phyloP scores from a whole-genome alignment of 2,329 filamentous ascomycete species.

The Aspergillus piperis region DNA sequence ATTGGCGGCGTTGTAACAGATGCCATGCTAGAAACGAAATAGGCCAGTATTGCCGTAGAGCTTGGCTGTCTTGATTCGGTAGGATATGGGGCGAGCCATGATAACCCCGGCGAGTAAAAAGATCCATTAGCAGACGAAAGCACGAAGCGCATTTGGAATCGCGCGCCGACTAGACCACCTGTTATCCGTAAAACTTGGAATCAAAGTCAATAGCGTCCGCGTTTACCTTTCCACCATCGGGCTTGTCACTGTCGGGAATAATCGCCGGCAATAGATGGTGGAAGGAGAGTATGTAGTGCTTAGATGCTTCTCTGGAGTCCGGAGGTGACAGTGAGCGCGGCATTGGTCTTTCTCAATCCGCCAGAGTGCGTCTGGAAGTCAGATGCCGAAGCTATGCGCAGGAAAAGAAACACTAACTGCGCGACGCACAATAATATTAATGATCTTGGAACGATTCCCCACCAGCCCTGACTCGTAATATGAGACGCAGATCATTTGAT shows the following conservation, averaged over 20 bases:
- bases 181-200: neutral
- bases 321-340: no score
- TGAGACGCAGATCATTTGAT: slow-evolving; percentile 11
- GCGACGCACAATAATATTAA: neutral
- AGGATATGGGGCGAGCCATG: slow-evolving; percentile 7
- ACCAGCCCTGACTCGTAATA: slow-evolving; percentile 8
- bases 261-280: neutral
- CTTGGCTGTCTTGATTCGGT: neutral
- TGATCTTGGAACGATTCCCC: neutral
- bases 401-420: neutral
- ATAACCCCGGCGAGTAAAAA: neutral
- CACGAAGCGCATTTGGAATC: neutral
- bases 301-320: neutral
- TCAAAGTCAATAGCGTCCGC: neutral
- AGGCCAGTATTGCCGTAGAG: neutral
- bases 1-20: neutral
- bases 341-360: no score
- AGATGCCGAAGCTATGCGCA: slow-evolving; percentile 2
- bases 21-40: neutral
- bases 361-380: neutral
- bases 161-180: neutral
- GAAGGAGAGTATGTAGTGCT: neutral
- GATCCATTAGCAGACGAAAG: neutral
- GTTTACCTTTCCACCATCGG: neutral
- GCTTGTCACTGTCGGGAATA: neutral